Percentiles rank a stretch among this genome's conserved stretches.
phyloP scores from a whole-genome alignment of 306 rosid species.

The Citrullus amarus region DNA sequence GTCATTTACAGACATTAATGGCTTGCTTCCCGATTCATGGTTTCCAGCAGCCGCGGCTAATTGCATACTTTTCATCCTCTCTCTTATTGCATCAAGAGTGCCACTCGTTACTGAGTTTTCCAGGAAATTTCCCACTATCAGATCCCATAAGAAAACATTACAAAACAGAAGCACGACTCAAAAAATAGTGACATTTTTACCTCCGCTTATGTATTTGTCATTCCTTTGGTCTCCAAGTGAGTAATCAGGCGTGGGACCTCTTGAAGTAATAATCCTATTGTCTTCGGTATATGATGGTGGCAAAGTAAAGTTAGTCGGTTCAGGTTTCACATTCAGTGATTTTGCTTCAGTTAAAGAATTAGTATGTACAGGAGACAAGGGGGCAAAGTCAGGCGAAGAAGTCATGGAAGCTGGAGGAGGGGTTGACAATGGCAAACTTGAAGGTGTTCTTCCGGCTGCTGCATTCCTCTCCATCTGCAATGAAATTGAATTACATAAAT shows the following conservation, averaged over 20 bases:
- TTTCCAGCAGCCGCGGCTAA: constrained; percentile 68
- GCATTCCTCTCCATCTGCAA: constrained; percentile 97
- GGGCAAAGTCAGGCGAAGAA: constrained; percentile 84
- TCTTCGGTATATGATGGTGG: constrained; percentile 85
- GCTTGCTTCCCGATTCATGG: constrained; percentile 48
- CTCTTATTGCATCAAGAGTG: constrained; percentile 89
- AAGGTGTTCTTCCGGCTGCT: constrained; percentile 95
- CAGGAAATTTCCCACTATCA: constrained; percentile 8
- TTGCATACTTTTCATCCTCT: constrained; percentile 96
- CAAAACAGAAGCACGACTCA: not conserved
- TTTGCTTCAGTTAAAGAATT: constrained; percentile 64
- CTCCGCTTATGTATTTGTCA: constrained; percentile 78
- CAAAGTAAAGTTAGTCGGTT: constrained; percentile 61
- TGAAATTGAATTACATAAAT: constrained; percentile 9
- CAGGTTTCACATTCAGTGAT: constrained; percentile 51
- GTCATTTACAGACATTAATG: constrained; percentile 47
- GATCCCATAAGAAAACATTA: not conserved
- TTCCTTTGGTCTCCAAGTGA: constrained; percentile 56
- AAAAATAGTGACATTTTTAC: constrained; percentile 23
- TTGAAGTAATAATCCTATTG: constrained; percentile 43
- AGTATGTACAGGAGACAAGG: constrained; percentile 76
- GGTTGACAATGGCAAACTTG: constrained; percentile 83
- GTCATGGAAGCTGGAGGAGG: constrained; percentile 84
- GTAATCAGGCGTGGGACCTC: constrained; percentile 58
- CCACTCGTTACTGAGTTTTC: constrained; percentile 66